Evolutionary conservation across 2,329 filamentous ascomycete genomes (phyloP), one percentile per base, ranked within the genome.

Genomic region (Diplodia corticola): DNA sequence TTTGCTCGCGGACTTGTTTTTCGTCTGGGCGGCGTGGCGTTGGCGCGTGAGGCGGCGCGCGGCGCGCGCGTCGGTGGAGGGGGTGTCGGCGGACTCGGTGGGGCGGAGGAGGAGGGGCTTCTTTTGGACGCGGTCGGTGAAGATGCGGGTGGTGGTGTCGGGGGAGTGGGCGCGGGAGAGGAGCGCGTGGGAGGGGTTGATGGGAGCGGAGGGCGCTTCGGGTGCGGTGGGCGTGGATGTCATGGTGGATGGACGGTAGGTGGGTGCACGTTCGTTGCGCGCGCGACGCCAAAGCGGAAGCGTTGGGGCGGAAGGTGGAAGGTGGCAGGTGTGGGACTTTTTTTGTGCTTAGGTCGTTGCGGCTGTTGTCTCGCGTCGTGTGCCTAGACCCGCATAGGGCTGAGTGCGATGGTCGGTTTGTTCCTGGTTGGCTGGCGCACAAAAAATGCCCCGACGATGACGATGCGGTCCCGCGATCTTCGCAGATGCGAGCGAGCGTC

Each of bases 21-120:
- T 51, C n/a, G 5, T 13, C 35, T 37, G 44, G 5, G 63, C 63
- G 22, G 3, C 24, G 20, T 28, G 53, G n/a, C 48, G 48, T 13
- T 30, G 66, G 22, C 54, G 54, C 20, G 26, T 7, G 28, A 48
- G 60, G 12, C 15, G 66, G 24, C 54, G 37, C 22, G 26, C 40
- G 22, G 71, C 68, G 54, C 80, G 87, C 22, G 85, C 84, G 68
- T 73, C 79, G n/a, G 77, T 84, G 70, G 72, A 87, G 77, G 13
- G 87, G 77, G 13, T 17, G 33, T 10, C 22, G 22, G 10, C 10
- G 9, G 48, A 0, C 17, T 10, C 26, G 48, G 24, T 28, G 12
- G 22, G 48, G 15, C 12, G 22, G 13, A 51, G 35, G 13, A 40
- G 15, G 35, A 40, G 35, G 5, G 35, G 35, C 3, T 35, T 35